Conservation (phyloP, 176 grass and related monocot genomes). For the Hyparrhenia diplandra region DNA sequence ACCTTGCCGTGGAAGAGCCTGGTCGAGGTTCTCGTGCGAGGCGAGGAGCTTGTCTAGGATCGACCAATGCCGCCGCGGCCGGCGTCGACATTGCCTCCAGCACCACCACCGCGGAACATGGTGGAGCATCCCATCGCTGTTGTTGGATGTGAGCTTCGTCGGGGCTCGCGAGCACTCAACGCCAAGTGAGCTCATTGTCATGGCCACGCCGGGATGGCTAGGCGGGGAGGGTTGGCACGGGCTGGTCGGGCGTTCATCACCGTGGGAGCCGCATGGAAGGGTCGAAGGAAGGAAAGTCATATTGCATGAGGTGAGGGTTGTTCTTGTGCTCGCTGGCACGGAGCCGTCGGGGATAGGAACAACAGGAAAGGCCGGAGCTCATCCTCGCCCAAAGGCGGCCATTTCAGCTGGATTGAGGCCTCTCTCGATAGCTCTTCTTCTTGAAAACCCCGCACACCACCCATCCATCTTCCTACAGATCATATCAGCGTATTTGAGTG, state of each 20-base stretch:
- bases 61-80: constrained; percentile 62
- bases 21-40: constrained; percentile 89
- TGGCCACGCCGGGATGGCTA: constrained; percentile 19
- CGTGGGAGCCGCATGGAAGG: constrained; percentile 80
- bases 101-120: neutral
- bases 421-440: constrained; percentile 80
- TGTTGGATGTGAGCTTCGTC: constrained; percentile 54
- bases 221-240: constrained; percentile 20
- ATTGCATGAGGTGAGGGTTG: constrained; percentile 43
- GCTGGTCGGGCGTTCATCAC: constrained; percentile 64
- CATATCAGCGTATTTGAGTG: neutral
- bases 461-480: constrained; percentile 93
- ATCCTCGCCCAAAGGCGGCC: constrained; percentile 44
- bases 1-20: constrained; percentile 71
- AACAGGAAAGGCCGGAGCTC: constrained; percentile 43
- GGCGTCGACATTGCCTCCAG: neutral
- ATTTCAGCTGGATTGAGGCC: constrained; percentile 36
- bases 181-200: constrained; percentile 47
- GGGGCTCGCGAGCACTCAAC: constrained; percentile 67
- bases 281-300: constrained; percentile 58
- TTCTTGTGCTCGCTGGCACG: constrained; percentile 44
- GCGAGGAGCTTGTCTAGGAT: constrained; percentile 92
- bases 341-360: neutral
- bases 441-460: constrained; percentile 98
- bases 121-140: constrained; percentile 15